phyloP scores from a whole-genome alignment of 768 basidiomycete species.

The Boletales sp. region DNA sequence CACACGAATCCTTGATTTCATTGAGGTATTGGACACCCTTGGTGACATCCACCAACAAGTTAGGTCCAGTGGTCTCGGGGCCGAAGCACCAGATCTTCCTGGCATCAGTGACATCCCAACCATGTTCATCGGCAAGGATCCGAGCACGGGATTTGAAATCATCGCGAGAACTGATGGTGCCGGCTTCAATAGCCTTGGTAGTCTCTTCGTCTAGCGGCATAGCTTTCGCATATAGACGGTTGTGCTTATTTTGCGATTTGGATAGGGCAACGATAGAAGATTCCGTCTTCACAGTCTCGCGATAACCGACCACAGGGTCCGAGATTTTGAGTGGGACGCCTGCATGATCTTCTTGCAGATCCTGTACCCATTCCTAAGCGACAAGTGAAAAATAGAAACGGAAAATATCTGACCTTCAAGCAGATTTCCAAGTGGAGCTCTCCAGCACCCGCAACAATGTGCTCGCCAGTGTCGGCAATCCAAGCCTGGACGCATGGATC shows the following conservation, averaged over 20 bases:
- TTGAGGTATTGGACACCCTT: constrained; percentile 99
- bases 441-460: constrained; percentile 99
- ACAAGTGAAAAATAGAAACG: background rate
- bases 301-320: constrained; percentile 95
- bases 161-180: constrained; percentile 85
- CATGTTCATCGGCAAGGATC: constrained; percentile 90
- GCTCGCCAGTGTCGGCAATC: constrained; percentile 90
- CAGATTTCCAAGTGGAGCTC: constrained; percentile 99
- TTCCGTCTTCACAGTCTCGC: constrained; percentile 96
- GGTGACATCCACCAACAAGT: constrained; percentile 95
- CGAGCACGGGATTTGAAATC: constrained; percentile 98
- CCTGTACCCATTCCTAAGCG: constrained; percentile 42
- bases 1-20: constrained; percentile 99
- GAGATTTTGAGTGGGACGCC: constrained; percentile 99
- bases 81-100: constrained; percentile 99
- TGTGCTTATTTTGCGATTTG: constrained; percentile 99
- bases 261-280: constrained; percentile 95
- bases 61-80: constrained; percentile 95
- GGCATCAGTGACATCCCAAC: constrained; percentile 99
- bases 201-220: constrained; percentile 92
- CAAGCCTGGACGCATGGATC: constrained; percentile 98
- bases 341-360: constrained; percentile 99
- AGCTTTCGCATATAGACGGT: constrained; percentile 94
- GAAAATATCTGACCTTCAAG: constrained; percentile 66
- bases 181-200: constrained; percentile 85